Conservation (phyloP, 2,329 filamentous ascomycete genomes). For the Exophiala calicioides region DNA sequence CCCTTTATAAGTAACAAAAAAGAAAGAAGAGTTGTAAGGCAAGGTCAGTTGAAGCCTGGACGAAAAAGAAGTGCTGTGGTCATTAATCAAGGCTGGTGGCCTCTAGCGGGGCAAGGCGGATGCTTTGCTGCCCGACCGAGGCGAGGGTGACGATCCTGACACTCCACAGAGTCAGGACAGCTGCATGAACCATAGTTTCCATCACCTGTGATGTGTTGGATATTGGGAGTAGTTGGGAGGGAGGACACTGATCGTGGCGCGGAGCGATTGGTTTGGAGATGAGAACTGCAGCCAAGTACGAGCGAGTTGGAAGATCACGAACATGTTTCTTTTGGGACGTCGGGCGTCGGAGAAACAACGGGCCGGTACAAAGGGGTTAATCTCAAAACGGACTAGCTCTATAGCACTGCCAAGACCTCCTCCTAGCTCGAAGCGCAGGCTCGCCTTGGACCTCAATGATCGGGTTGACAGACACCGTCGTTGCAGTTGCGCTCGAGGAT, state of each 20-base stretch:
- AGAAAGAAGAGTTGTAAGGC: background rate
- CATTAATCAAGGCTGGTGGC: background rate
- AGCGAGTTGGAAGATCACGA: background rate
- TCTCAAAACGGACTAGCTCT: background rate
- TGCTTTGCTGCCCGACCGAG: conserved; percentile 20
- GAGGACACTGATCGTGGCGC: conserved; percentile 7
- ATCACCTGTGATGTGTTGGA: background rate
- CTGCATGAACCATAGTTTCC: conserved; percentile 23
- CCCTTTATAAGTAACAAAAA: conserved; percentile 4
- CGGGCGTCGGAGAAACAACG: background rate
- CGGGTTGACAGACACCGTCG: too few species aligned
- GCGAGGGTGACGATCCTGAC: conserved; percentile 5
- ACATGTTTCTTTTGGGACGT: too few species aligned
- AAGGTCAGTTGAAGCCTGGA: conserved; percentile 5
- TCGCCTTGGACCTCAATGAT: conserved; percentile 11
- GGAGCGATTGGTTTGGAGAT: conserved; percentile 8
- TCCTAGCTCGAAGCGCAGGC: too few species aligned
- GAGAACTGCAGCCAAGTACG: too few species aligned
- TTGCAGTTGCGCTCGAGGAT: conserved; percentile 3
- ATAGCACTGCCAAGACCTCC: background rate
- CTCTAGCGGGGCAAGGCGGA: background rate
- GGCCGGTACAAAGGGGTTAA: background rate
- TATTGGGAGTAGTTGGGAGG: conserved; percentile 1
- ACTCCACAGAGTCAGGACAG: conserved; percentile 7
- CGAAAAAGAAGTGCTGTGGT: conserved; percentile 1